Evolutionary conservation across 345 rosid species (phyloP).

Genomic region (Pugionium cornutum): DNA sequence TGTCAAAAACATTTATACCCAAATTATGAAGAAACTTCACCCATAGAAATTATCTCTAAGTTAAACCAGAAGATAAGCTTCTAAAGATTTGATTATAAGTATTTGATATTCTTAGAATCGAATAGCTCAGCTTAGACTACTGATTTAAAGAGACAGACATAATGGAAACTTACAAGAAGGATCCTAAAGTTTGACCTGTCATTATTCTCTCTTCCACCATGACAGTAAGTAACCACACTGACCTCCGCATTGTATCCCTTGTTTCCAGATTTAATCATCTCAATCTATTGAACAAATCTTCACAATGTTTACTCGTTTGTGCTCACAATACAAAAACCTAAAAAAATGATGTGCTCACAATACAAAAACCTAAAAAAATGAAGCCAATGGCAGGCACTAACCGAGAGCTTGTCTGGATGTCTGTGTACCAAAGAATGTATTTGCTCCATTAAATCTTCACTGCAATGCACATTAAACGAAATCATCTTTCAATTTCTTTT

Average conservation of each 20-base stretch:
- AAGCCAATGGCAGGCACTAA: conserved; percentile 33
- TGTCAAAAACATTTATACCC: conserved; percentile 82
- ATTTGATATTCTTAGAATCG: not conserved
- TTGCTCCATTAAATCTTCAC: conserved; percentile 66
- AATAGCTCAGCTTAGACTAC: no score
- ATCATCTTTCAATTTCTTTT: not conserved
- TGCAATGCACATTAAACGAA: conserved; percentile 39
- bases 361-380: not conserved
- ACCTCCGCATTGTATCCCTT: conserved; percentile 72
- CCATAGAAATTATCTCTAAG: not conserved
- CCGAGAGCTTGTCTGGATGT: conserved; percentile 73
- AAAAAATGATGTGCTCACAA: not conserved
- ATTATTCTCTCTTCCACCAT: conserved; percentile 44
- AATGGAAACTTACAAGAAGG: conserved; percentile 75
- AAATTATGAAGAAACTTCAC: conserved; percentile 43
- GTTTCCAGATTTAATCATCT: conserved; percentile 58
- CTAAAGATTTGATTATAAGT: no score
- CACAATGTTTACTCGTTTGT: not conserved
- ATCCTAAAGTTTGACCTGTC: conserved; percentile 77
- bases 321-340: not conserved
- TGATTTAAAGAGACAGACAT: not conserved
- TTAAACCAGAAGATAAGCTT: not conserved
- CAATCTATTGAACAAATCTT: conserved; percentile 50
- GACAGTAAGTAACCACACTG: conserved; percentile 65
- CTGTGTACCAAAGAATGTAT: conserved; percentile 64